Conservation (phyloP, 2,329 filamentous ascomycete species). For the Dothideomycetes sp. region DNA sequence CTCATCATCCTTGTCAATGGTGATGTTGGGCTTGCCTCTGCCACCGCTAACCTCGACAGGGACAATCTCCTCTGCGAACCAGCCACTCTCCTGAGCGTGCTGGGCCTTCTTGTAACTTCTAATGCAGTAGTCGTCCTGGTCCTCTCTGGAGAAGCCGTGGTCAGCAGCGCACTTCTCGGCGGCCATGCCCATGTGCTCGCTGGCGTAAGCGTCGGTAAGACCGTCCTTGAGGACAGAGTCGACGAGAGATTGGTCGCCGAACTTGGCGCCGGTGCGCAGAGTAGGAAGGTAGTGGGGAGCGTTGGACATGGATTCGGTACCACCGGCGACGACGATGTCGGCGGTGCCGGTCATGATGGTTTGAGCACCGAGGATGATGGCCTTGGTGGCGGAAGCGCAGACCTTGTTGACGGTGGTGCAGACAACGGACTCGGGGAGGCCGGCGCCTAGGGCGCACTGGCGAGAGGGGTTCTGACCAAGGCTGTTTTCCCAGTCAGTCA, state of each 20-base stretch:
- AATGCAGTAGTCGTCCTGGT: constrained; percentile 94
- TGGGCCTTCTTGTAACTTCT: constrained; percentile 90
- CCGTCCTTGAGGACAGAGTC: constrained; percentile 93
- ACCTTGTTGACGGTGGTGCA: constrained; percentile 98
- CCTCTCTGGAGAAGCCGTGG: constrained; percentile 69
- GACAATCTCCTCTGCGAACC: constrained; percentile 78
- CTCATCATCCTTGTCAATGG: constrained; percentile 82
- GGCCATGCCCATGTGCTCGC: constrained; percentile 92
- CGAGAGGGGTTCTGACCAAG: constrained; percentile 93
- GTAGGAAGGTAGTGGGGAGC: constrained; percentile 87
- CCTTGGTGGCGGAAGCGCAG: constrained; percentile 90
- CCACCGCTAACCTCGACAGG: constrained; percentile 81
- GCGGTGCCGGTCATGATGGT: constrained; percentile 97
- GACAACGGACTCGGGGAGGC: constrained; percentile 68
- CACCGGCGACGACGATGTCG: constrained; percentile 84
- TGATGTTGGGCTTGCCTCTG: constrained; percentile 77
- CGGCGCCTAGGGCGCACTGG: constrained; percentile 84
- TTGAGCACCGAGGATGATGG: constrained; percentile 87
- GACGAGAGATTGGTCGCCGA: constrained; percentile 78
- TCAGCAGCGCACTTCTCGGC: constrained; percentile 87
- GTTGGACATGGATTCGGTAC: constrained; percentile 98
- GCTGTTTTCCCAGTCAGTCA: constrained; percentile 39
- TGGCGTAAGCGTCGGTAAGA: constrained; percentile 86
- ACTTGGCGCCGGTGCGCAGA: constrained; percentile 82
- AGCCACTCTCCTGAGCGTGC: constrained; percentile 68